A percentile compares a stretch with the other conserved stretches of the same genome.
These are phyloP conservation scores for Agrocybe pediades DNA, from an alignment of 768 basidiomycete species.

Conservation along the genomic window DNA sequence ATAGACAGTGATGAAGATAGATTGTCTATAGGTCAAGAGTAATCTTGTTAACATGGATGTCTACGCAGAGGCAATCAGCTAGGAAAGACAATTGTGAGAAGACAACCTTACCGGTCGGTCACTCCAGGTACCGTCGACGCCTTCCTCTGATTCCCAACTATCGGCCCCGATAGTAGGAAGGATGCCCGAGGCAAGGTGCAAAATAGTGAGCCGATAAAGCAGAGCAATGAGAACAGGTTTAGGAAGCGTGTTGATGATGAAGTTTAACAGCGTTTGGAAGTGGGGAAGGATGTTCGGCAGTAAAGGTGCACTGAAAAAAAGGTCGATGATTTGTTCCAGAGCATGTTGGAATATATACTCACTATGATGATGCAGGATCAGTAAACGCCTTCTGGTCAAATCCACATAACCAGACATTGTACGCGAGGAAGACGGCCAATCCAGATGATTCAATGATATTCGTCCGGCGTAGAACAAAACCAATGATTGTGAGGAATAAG, in stretches of 20 bases:
- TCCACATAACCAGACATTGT: slow-evolving; percentile 89
- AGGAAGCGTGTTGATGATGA: slow-evolving; percentile 82
- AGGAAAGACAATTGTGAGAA: background rate
- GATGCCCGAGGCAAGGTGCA: slow-evolving; percentile 82
- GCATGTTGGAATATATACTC: slow-evolving; percentile 26
- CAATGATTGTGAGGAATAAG: slow-evolving; percentile 89
- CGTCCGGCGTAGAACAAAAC: slow-evolving; percentile 84
- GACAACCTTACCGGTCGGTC: slow-evolving; percentile 63
- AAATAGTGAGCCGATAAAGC: slow-evolving; percentile 75
- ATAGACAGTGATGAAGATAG: slow-evolving; percentile 85
- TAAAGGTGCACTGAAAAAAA: slow-evolving; percentile 61
- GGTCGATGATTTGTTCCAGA: slow-evolving; percentile 3
- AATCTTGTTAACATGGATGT: slow-evolving; percentile 77
- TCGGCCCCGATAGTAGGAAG: slow-evolving; percentile 84
- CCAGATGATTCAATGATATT: slow-evolving; percentile 92
- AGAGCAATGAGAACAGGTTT: slow-evolving; percentile 83
- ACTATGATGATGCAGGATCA: slow-evolving; percentile 80
- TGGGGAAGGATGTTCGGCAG: slow-evolving; percentile 81
- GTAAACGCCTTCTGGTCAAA: slow-evolving; percentile 74
- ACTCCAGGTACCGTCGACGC: slow-evolving; percentile 66
- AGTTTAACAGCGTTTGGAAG: slow-evolving; percentile 76
- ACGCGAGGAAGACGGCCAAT: slow-evolving; percentile 85
- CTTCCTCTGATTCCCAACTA: slow-evolving; percentile 72
- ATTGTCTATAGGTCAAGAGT: slow-evolving; percentile 80
- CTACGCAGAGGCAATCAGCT: slow-evolving; percentile 34